Conservation (phyloP, 2,329 filamentous ascomycete genomes). For the Clonostachys rosea region DNA sequence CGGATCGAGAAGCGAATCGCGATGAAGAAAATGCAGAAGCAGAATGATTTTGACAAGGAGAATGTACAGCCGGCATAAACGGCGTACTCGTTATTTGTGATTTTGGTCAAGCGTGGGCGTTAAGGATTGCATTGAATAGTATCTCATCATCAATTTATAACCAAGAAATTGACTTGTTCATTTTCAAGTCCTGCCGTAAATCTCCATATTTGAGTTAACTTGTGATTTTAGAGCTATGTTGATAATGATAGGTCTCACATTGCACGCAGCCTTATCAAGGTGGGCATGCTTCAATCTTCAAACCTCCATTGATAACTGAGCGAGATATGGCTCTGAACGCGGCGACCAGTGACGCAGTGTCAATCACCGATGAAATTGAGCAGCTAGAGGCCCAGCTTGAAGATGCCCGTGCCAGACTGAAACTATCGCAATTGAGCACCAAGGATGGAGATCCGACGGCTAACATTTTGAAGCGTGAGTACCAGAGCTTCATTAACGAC, state of each 20-base stretch:
- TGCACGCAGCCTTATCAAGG: neutral
- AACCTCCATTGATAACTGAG: too few species aligned
- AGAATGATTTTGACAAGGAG: slow-evolving; percentile 40
- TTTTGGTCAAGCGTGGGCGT: slow-evolving; percentile 1
- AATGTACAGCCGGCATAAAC: slow-evolving; percentile 33
- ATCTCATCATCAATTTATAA: neutral
- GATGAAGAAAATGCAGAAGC: slow-evolving; percentile 36
- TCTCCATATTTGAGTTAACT: neutral
- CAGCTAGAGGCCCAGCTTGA: slow-evolving; percentile 51
- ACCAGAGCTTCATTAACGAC: slow-evolving; percentile 1
- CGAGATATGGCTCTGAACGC: too few species aligned
- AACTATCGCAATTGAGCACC: slow-evolving; percentile 6
- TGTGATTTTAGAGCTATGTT: neutral
- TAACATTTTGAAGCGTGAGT: neutral
- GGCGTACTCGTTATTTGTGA: neutral
- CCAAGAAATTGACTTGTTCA: neutral
- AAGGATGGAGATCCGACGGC: slow-evolving; percentile 6
- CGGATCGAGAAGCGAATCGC: slow-evolving; percentile 48
- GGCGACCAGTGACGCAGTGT: slow-evolving; percentile 11
- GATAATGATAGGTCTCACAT: neutral
- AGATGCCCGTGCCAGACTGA: slow-evolving; percentile 37
- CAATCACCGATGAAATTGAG: slow-evolving; percentile 49
- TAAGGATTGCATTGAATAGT: neutral
- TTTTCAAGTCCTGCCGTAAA: too few species aligned
- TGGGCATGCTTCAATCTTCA: too few species aligned